Percentiles rank a stretch among this genome's conserved stretches.
These are phyloP conservation scores for Eucalyptus victrix DNA, from an alignment of 345 rosid species.

Conservation along the genomic window DNA sequence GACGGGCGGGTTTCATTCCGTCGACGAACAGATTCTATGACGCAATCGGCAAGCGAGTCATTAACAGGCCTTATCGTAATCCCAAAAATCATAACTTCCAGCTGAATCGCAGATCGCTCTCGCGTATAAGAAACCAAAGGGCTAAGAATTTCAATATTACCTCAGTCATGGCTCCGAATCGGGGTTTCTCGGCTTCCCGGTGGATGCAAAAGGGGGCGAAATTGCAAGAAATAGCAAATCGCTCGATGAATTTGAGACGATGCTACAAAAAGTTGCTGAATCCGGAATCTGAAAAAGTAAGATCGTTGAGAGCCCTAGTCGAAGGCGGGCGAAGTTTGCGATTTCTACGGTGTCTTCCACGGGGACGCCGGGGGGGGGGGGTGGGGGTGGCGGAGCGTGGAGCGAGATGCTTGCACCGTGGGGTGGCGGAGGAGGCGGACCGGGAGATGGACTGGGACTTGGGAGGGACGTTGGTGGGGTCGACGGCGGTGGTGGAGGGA, in stretches of 20 bases:
- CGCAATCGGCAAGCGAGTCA: background rate
- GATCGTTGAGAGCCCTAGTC: background rate
- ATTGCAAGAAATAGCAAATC: background rate
- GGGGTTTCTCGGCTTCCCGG: background rate
- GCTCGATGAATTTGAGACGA: background rate
- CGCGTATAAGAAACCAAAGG: background rate
- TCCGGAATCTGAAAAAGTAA: background rate
- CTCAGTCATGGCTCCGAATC: background rate
- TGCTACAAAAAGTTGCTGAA: background rate
- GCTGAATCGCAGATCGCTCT: background rate
- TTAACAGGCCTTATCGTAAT: background rate
- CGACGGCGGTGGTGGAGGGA: conserved; percentile 23
- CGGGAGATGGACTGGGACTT: conserved; percentile 16
- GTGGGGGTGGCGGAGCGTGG: conserved; percentile 29
- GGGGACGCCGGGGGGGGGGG: conserved; percentile 30
- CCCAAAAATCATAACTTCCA: background rate
- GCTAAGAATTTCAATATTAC: background rate
- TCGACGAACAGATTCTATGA: background rate
- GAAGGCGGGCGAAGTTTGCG: conserved; percentile 4
- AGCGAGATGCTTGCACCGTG: conserved; percentile 33
- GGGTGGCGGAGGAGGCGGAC: conserved; percentile 19
- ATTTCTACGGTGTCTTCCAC: conserved; percentile 46
- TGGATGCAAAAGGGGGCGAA: background rate
- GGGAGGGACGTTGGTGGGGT: conserved; percentile 18
- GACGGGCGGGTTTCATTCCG: background rate